A percentile compares a stretch with the other conserved stretches of the same genome.
These are phyloP conservation scores for Pythium insidiosum DNA, from an alignment of 352 stramenopile genomes.

Conservation along the genomic window DNA sequence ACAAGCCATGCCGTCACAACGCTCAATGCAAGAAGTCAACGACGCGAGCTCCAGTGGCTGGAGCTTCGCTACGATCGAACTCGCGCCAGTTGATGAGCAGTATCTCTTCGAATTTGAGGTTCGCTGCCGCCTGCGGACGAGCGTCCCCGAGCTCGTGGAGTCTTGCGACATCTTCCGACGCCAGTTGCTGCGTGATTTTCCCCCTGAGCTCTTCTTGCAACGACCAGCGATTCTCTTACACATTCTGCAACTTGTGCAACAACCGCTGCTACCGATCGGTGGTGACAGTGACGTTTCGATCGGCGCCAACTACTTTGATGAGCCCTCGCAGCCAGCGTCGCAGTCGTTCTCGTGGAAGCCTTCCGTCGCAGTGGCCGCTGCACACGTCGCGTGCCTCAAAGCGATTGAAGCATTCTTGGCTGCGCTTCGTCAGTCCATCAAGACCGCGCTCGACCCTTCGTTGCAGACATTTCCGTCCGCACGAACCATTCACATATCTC, in stretches of 20 bases:
- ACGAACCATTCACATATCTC: too few species aligned
- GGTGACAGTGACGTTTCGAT: conserved; percentile 14
- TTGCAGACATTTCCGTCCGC: conserved; percentile 25
- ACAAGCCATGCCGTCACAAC: too few species aligned
- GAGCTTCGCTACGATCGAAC: conserved; percentile 39
- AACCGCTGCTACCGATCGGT: conserved; percentile 37
- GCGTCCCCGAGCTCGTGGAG: conserved; percentile 34
- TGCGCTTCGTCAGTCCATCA: conserved; percentile 24
- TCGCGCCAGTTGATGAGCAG: conserved; percentile 58
- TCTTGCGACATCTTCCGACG: conserved; percentile 42
- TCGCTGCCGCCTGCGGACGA: conserved; percentile 44
- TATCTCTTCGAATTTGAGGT: conserved; percentile 77
- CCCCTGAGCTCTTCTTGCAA: conserved; percentile 60
- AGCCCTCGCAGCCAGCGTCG: conserved; percentile 24
- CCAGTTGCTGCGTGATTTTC: conserved; percentile 56
- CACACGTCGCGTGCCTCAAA: conserved; percentile 54
- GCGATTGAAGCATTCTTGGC: conserved; percentile 52
- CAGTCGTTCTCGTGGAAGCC: conserved; percentile 43
- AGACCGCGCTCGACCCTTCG: conserved; percentile 32
- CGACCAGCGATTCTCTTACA: conserved; percentile 45
- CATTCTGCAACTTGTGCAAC: conserved; percentile 51
- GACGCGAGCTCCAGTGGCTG: conserved; percentile 27
- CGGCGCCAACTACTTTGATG: conserved; percentile 74
- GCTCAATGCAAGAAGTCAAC: too few species aligned
- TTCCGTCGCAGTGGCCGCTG: conserved; percentile 29